phyloP scores from a whole-genome alignment of 2,329 filamentous ascomycete species.

The Botrytis deweyae region DNA sequence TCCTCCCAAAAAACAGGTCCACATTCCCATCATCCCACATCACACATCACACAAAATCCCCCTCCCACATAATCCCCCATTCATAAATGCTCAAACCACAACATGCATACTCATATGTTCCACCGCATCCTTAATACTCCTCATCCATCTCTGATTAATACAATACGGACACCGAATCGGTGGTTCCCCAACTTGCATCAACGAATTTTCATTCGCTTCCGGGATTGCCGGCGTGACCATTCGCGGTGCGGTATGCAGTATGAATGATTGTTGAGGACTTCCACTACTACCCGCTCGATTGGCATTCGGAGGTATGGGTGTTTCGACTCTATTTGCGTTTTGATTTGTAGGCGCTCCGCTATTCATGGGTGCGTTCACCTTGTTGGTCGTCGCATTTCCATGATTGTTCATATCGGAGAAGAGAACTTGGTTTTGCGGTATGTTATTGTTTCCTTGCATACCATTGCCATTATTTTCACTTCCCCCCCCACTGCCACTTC shows the following conservation, averaged over 20 bases:
- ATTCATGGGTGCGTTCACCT: neutral
- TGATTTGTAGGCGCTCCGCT: constrained; percentile 10
- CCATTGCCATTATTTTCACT: constrained; percentile 28
- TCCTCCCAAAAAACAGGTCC: neutral
- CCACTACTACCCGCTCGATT: neutral
- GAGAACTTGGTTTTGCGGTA: constrained; percentile 11
- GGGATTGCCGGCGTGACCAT: constrained; percentile 35
- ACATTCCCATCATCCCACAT: no score
- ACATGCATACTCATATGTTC: constrained; percentile 42
- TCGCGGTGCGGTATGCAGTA: constrained; percentile 34
- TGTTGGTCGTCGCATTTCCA: neutral
- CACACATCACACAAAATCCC: no score
- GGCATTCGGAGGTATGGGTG: neutral
- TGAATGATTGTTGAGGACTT: constrained; percentile 28
- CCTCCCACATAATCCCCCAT: neutral
- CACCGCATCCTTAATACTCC: constrained; percentile 39
- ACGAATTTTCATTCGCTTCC: constrained; percentile 26
- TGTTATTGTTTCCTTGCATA: constrained; percentile 7
- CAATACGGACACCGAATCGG: constrained; percentile 39
- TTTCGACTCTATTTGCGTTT: constrained; percentile 8
- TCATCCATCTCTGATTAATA: constrained; percentile 39
- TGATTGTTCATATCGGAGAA: constrained; percentile 25
- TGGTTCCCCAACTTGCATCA: constrained; percentile 34
- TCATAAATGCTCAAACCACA: constrained; percentile 28
- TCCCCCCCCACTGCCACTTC: constrained; percentile 18